Evolutionary conservation across 2,329 filamentous ascomycete genomes (phyloP), one percentile per base, ranked within the genome.

Genomic region (Aschersonia sp.): DNA sequence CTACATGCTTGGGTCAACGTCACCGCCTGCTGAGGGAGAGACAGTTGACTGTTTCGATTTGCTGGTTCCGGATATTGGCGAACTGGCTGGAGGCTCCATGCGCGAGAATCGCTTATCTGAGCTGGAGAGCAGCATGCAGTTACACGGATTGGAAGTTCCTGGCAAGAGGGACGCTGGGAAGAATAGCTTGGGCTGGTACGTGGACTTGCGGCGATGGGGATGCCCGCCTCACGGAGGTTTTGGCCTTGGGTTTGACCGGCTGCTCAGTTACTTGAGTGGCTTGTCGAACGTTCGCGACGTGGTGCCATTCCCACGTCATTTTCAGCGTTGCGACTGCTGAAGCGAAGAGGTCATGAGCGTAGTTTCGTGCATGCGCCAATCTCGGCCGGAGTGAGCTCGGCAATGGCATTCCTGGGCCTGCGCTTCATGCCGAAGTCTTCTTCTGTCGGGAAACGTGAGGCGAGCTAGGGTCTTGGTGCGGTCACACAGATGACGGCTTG

Each of bases 41-140:
- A 94, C 87, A 5, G 87, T 87, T 10, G 86, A 88, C 50, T 94
- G 87, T 66, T 96, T 96, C 61, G 89, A 96, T 63, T 76, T 96
- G 44, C 71, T 96, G 12, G 80, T 95, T 12, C 87, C 87, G 12
- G 85, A 88, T 50, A 73, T 90, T 49, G 88, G 86, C 60, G 89
- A 96, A 66, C 76, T 95, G 45, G 86, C 84, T 2, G 89, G 89
- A 30, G 89, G 89, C 37, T 94, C 87, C 4, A 79, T 95, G 71
- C 87, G 89, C 66, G 88, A 95, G 66, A 80, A 94, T 65, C 78
- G 85, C 42, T 68, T 88, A 37, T 66, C 75, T 1, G 68, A 80
- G 43, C 72, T 94, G 29, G 65, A 83, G 50, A 68, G 76, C 47
- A 80, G 81, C 46, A 94, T 94, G 87, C 69, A 73, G 40, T 67